Conservation (phyloP, 768 basidiomycete species). For the Rossbeevera mucosa region DNA sequence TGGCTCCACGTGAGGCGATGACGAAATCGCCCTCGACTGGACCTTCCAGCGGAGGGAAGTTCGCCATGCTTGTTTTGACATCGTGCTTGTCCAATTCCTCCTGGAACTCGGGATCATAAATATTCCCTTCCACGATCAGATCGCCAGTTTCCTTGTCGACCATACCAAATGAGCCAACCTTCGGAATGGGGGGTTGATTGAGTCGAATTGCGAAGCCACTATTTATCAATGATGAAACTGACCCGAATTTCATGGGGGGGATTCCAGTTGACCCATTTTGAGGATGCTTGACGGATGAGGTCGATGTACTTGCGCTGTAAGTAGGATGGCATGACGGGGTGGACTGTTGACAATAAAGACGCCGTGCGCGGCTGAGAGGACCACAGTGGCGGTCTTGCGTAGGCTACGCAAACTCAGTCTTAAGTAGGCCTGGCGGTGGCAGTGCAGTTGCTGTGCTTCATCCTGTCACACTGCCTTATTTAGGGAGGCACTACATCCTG, state of each 20-base stretch:
- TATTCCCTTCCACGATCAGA: slow-evolving; percentile 32
- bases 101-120: slow-evolving; percentile 28
- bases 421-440: not conserved
- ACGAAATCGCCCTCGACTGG: slow-evolving; percentile 22
- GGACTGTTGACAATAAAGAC: not conserved
- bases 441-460: not conserved
- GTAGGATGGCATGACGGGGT: slow-evolving; percentile 5
- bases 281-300: slow-evolving; percentile 27
- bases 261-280: slow-evolving; percentile 39
- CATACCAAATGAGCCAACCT: slow-evolving; percentile 37
- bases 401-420: not conserved
- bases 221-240: not conserved
- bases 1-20: slow-evolving; percentile 21
- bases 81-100: slow-evolving; percentile 11
- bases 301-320: slow-evolving; percentile 34
- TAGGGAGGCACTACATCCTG: not conserved
- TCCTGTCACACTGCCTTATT: not conserved
- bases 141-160: slow-evolving; percentile 30
- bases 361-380: not conserved
- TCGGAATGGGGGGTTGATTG: not conserved
- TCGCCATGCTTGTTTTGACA: slow-evolving; percentile 12
- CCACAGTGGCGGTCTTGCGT: not conserved
- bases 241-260: slow-evolving; percentile 28
- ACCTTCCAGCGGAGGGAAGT: slow-evolving; percentile 15
- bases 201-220: not conserved